Evolutionary conservation across 2,329 filamentous ascomycete species (phyloP), one percentile per base, ranked within the genome.

Genomic region (Ophiognomonia clavigignenti-juglandacearum): DNA sequence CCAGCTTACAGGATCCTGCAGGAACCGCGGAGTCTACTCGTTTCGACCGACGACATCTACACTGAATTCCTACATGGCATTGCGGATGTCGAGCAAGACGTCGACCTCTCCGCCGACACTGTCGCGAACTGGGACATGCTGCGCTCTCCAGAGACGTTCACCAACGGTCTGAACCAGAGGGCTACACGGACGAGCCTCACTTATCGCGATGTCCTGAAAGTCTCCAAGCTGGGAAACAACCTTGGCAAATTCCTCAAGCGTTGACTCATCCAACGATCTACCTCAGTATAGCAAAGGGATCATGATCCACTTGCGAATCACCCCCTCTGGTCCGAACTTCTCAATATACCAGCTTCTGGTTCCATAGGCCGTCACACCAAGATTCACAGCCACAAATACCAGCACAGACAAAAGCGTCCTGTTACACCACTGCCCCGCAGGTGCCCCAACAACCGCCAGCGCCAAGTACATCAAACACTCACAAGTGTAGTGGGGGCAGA

Each of bases 401-500:
- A 87, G 59, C 6, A 80, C 88, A 47, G 80, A 80, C 29, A 86
- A 59, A 36, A 96, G 64, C 0, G 91, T 92, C 61, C 71, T 78
- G 65, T 96, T 96, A 49, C 88, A 63, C 46, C 77, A 53, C 26
- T 71, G 66, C 10, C 82, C 85, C 7, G 68, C 58, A 0, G 91
- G 90, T 1, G 91, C 89, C 24, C 84, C 82, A 32, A 86, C 64
- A 38, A 93, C 67, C 3, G 88, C 78, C 54, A 98, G 68, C n/a
- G 85, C 77, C 18, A 90, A 61, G 63, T 98, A 97, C 49, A 96
- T 80, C 34, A 86, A 62, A 61, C 88, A 91, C 68, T 97, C 93
- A 59, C 85, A 88, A 4, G 86, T 86, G 65, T 97, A 98, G 67
- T 98, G 93, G 16, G 93, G 90, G 57, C 87, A 95, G 32, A 96